Conservation (phyloP, 305 asterid species). For the Fraxinus sp. region DNA sequence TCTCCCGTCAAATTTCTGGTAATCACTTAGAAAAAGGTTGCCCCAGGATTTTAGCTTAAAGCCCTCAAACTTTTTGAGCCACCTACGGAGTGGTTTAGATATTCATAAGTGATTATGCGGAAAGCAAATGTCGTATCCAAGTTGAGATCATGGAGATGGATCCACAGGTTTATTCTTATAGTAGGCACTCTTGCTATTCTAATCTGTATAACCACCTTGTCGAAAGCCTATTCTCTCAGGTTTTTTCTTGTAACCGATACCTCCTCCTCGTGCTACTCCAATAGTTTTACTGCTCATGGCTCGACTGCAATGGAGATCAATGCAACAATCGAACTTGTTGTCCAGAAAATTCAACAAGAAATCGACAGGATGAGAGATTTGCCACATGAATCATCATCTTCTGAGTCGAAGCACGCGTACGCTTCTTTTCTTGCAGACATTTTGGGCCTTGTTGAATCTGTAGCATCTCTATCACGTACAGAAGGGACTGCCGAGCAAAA, state of each 20-base stretch:
- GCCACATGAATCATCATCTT: conserved; percentile 24
- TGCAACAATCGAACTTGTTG: conserved; percentile 30
- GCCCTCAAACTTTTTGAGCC: background rate
- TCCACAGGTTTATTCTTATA: conserved; percentile 32
- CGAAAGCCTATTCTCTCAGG: conserved; percentile 40
- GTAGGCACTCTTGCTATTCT: conserved; percentile 30
- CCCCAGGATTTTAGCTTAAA: background rate
- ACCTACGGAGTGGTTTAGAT: background rate
- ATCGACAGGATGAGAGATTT: conserved; percentile 31
- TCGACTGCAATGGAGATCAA: conserved; percentile 17
- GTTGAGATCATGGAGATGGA: conserved; percentile 36
- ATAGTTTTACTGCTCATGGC: background rate
- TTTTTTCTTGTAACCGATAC: conserved; percentile 34
- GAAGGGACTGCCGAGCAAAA: background rate
- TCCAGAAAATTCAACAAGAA: conserved; percentile 39
- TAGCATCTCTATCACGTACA: conserved; percentile 9
- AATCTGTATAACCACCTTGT: conserved; percentile 39
- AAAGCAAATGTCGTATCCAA: conserved; percentile 29
- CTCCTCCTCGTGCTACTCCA: conserved; percentile 31
- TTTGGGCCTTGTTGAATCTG: conserved; percentile 44
- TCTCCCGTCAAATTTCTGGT: background rate
- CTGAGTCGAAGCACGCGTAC: conserved; percentile 35
- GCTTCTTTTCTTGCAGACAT: conserved; percentile 55
- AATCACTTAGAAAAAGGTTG: background rate
- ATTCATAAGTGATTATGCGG: conserved; percentile 23